Evolutionary conservation across 192 early-diverging fungal genomes (phyloP).

Genomic region (Backusella circina): DNA sequence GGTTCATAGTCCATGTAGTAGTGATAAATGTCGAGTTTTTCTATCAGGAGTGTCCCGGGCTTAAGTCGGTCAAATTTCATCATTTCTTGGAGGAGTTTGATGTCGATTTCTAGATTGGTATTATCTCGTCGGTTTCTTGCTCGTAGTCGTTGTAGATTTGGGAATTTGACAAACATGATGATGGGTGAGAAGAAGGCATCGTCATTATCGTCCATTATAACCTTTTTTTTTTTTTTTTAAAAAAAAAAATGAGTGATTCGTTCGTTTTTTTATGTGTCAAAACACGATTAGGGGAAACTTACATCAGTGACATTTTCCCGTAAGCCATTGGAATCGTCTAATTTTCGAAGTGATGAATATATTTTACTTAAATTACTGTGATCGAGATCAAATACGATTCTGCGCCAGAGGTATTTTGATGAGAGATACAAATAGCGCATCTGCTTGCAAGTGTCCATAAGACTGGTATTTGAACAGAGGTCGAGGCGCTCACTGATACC

Average conservation of each 20-base stretch:
- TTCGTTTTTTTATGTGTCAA: too few species aligned
- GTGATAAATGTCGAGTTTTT: constrained; percentile 39
- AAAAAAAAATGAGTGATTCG: too few species aligned
- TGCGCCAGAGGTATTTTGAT: constrained; percentile 37
- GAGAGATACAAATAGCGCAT: constrained; percentile 39
- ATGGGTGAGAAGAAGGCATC: constrained; percentile 42
- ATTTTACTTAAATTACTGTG: constrained; percentile 28
- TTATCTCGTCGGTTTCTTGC: constrained; percentile 38
- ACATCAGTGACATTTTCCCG: constrained; percentile 39
- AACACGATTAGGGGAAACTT: neutral
- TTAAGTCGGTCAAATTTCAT: constrained; percentile 31
- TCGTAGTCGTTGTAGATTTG: constrained; percentile 31
- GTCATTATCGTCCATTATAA: constrained; percentile 47
- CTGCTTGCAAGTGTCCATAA: constrained; percentile 43
- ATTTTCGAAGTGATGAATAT: constrained; percentile 45
- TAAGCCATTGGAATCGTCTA: constrained; percentile 38
- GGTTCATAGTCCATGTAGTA: constrained; percentile 43
- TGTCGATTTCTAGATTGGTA: constrained; percentile 37
- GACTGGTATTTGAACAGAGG: constrained; percentile 37
- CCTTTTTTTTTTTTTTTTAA: too few species aligned
- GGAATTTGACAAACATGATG: constrained; percentile 53
- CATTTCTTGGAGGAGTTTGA: constrained; percentile 40
- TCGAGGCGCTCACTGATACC: constrained; percentile 40
- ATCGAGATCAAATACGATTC: constrained; percentile 36
- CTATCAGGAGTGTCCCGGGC: constrained; percentile 26